A percentile compares a stretch with the other conserved stretches of the same genome.
These are phyloP conservation scores for Picea glauca DNA, from an alignment of 75 land plant genomes.

Conservation along the genomic window DNA sequence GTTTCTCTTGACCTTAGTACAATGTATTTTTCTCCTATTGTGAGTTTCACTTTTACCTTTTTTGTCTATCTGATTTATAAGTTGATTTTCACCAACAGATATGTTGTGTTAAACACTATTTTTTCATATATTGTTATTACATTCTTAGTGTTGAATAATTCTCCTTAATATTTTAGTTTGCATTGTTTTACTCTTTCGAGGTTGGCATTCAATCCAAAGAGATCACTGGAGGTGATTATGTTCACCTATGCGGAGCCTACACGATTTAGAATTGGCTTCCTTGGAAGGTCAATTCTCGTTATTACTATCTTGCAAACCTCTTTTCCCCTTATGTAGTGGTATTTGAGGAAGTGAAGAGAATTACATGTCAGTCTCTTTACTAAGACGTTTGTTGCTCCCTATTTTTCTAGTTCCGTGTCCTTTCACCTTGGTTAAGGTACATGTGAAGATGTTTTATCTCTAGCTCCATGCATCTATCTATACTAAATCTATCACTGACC, in stretches of 20 bases:
- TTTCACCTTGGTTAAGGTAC: not conserved
- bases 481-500: not conserved
- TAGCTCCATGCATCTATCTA: not conserved
- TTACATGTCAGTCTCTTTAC: not conserved
- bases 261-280: slow-evolving; percentile 92
- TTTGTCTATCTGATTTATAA: not conserved
- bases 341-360: not conserved
- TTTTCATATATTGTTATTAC: not conserved
- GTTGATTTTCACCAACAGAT: not conserved
- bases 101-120: not conserved
- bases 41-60: not conserved
- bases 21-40: not conserved
- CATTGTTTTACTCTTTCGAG: slow-evolving; percentile 27
- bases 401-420: not conserved
- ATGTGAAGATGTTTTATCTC: not conserved
- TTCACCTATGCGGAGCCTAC: slow-evolving; percentile 99
- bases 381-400: not conserved
- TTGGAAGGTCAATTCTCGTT: slow-evolving; percentile 67
- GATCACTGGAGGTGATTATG: slow-evolving; percentile 78
- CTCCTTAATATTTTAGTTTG: not conserved
- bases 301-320: not conserved
- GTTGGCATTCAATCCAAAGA: slow-evolving; percentile 74
- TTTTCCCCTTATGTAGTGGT: not conserved
- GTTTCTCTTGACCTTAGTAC: not conserved
- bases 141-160: not conserved